Evolutionary conservation across 768 basidiomycete species (phyloP).

Genomic region (Lentinula sp.): DNA sequence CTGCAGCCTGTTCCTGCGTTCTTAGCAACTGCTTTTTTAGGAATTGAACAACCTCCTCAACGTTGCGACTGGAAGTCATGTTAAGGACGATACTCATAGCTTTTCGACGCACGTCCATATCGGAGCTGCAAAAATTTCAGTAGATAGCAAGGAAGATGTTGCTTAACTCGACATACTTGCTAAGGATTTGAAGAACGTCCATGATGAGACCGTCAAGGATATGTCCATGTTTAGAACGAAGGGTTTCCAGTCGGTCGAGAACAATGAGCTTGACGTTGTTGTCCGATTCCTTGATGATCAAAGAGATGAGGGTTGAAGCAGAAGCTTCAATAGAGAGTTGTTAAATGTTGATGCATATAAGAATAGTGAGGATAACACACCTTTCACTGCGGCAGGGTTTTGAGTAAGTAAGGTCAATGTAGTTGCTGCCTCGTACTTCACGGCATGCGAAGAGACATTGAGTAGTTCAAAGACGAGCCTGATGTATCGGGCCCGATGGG

Average conservation of each 20-base stretch:
- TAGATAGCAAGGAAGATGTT: background rate
- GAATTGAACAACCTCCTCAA: slow-evolving; percentile 94
- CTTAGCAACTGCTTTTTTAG: slow-evolving; percentile 96
- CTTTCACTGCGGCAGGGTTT: slow-evolving; percentile 94
- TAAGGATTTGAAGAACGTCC: slow-evolving; percentile 90
- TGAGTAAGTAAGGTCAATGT: slow-evolving; percentile 92
- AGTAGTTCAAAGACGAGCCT: slow-evolving; percentile 90
- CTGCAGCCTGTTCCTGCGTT: slow-evolving; percentile 69
- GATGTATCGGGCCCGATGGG: slow-evolving; percentile 90
- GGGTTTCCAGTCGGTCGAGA: slow-evolving; percentile 78
- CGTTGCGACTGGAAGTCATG: slow-evolving; percentile 91
- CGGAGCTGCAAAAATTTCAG: slow-evolving; percentile 48
- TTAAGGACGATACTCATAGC: slow-evolving; percentile 85
- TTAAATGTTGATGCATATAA: slow-evolving; percentile 4
- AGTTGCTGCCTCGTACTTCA: slow-evolving; percentile 96
- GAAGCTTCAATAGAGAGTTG: slow-evolving; percentile 50
- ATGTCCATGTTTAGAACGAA: slow-evolving; percentile 81
- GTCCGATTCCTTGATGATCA: slow-evolving; percentile 93
- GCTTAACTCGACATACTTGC: slow-evolving; percentile 42
- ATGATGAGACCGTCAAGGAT: slow-evolving; percentile 89
- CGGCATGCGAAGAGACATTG: slow-evolving; percentile 83
- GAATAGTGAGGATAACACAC: slow-evolving; percentile 27
- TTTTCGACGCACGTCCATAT: slow-evolving; percentile 95
- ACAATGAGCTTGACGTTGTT: slow-evolving; percentile 99
- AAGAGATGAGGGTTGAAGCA: slow-evolving; percentile 79